Base-by-base conservation (phyloP, 139 green algal genomes). In the Chlamydomonas applanata region DNA sequence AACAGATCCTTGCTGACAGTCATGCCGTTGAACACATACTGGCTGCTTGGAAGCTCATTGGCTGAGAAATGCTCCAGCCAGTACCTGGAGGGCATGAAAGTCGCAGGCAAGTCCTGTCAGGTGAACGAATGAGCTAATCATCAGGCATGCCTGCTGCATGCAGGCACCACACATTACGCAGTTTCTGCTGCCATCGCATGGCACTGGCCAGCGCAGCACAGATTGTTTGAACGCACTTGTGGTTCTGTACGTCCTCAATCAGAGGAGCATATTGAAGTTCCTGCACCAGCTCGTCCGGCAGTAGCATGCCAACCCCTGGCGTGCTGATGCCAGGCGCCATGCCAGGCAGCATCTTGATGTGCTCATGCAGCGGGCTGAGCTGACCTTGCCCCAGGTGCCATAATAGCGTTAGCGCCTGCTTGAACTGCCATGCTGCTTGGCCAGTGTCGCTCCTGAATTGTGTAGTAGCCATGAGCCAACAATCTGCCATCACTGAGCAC, bases 291-390 rank as follows among this genome's bases (percentile, higher is more conserved):
- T 78, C 70, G 3, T 69, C 70, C 25, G 35, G 27, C 72, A 81
- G 65, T 4, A 82, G 68, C 83, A 89, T 89, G 9, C 74, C 83
- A 14, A 86, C 64, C 0, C 73, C 61, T 13, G 83, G 83, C 53
- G 63, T 36, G 19, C 67, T 56, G 2, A 81, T 72, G 13, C 77
- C 79, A 4, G 61, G 60, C 0, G 57, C 40, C 0, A 82, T 32
- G 30, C 83, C 83, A 13, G 83, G 83, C 34, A 89, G 72, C 45
- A 69, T 35, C 25, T 46, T n/a, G 16, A 88, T 60, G 60, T 85
- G 82, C 25, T 71, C 52, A 9, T 69, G 20, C 63, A 86, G 71
- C 0, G 77, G 74, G 30, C 62, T 76, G 45, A 17, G 35, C 16
- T 68, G 4, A 25, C 79, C 83, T 16, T 61, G 69, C 16, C 56